Evolutionary conservation across 257 asterid genomes (phyloP).

Genomic region (Plectranthus barbatus): DNA sequence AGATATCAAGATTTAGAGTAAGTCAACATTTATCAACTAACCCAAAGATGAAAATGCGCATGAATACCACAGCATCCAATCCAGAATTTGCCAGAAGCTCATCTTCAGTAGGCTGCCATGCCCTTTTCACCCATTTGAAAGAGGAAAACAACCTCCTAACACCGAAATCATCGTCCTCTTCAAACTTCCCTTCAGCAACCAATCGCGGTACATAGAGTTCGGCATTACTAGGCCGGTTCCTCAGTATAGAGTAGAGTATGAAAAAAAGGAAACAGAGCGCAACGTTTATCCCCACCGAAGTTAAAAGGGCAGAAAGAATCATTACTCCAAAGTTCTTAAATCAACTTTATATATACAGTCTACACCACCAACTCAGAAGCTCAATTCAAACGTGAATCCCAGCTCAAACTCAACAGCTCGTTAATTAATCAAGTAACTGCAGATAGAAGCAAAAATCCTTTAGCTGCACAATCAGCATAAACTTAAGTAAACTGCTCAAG

Average conservation of each 20-base stretch:
- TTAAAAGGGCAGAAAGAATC: constrained; percentile 89
- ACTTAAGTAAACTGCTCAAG: background rate
- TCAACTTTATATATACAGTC: background rate
- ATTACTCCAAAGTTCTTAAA: constrained; percentile 35
- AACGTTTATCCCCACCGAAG: constrained; percentile 81
- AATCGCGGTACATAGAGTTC: constrained; percentile 67
- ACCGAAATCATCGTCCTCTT: constrained; percentile 25
- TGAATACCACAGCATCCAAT: constrained; percentile 90
- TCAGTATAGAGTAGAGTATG: constrained; percentile 53
- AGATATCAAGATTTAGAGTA: background rate
- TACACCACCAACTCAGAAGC: constrained; percentile 13
- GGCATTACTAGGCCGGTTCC: constrained; percentile 63
- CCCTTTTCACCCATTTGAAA: constrained; percentile 68
- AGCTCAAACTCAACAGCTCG: background rate
- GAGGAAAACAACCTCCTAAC: constrained; percentile 45
- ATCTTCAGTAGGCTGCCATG: constrained; percentile 80
- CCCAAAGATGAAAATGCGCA: constrained; percentile 85
- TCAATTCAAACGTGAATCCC: background rate
- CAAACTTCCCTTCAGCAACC: constrained; percentile 58
- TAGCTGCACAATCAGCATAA: background rate
- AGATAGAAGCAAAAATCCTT: constrained; percentile 9
- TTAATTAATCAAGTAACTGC: constrained; percentile 6
- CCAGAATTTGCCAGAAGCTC: constrained; percentile 65
- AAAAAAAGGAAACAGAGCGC: constrained; percentile 54
- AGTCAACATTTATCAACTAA: constrained; percentile 13